Evolutionary conservation across 805 yeast species (phyloP), one percentile per base, ranked within the genome.

Genomic region (Saccharomycopsis olivae): DNA sequence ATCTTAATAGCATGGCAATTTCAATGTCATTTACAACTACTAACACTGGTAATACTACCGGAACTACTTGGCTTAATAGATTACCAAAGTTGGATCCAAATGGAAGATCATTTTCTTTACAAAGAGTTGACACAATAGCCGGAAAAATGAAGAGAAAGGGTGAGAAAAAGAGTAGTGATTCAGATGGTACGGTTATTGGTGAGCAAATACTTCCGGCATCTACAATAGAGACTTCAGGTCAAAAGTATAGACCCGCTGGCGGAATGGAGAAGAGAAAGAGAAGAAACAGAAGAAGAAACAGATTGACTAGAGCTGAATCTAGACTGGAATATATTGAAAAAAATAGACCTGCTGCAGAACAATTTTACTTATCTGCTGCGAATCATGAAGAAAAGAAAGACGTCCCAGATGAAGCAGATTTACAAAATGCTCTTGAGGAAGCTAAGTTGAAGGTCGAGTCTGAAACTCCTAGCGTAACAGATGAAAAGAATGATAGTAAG

Each of bases 1-100:
- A 89, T 43, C 69, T 89, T 57, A 87, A 88, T 62, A 80, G 94
- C 38, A 83, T 92, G 78, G 85, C 95, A 1, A 74, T 89, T 51
- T 83, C 96, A 1, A 83, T 88, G 80, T 75, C 96, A 0, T 80
- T 85, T 55, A 86, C 95, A 16, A 74, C 82, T 16, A 69, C 68
- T 20, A 75, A 83, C 17, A 69, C 67, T 21, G 72, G 69, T 15
- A 58, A 64, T 56, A 60, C 67, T 30, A 64, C 69, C 49, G 69
- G 71, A 16, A 67, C 78, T 5, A 65, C 81, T 21, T 83, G 96
- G 96, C 74, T 88, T 65, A 70, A 77, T 39, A 76, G 96, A 58
- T 68, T 89, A 50, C 96, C 95, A 24, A 73, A 80, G 32, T 63
- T 85, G 56, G 92, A 81, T 39, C 73, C 71, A 40, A 62, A 66